These are phyloP conservation scores for Silene coronaria DNA, from an alignment of 179 eudicot genomes.

Conservation along the genomic window DNA sequence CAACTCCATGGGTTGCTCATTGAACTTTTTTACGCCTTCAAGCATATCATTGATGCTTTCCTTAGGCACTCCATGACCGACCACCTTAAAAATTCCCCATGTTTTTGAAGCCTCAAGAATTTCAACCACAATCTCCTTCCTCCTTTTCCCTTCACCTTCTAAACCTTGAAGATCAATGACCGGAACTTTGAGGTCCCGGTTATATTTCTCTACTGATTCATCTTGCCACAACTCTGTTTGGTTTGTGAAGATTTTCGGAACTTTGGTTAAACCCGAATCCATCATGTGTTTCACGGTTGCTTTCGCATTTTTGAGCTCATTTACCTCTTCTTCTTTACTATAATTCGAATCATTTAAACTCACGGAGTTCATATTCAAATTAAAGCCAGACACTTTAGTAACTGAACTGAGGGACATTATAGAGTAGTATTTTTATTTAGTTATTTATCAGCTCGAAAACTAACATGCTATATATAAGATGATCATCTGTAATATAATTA, in stretches of 20 bases:
- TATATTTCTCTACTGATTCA: background rate
- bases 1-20: conserved; percentile 15
- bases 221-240: conserved; percentile 9
- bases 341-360: background rate
- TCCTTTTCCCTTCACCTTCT: background rate
- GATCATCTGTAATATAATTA: background rate
- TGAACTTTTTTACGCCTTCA: background rate
- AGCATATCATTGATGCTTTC: conserved; percentile 1
- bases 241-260: conserved; percentile 6
- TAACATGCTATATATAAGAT: conserved; percentile 5
- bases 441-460: background rate
- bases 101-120: background rate
- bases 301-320: background rate
- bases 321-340: conserved; percentile 9
- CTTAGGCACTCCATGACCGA: conserved; percentile 11
- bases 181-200: background rate
- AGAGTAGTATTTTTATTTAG: background rate
- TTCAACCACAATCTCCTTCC: conserved; percentile 5
- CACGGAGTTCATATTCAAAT: background rate
- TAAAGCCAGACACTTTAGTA: background rate
- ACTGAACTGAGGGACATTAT: background rate
- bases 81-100: conserved; percentile 12
- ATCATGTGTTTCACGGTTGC: conserved; percentile 5
- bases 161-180: conserved; percentile 9
- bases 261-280: conserved; percentile 7